Evolutionary conservation across 2,329 filamentous ascomycete genomes (phyloP), one percentile per base, ranked within the genome.

Genomic region (Hypoxylon sp.): DNA sequence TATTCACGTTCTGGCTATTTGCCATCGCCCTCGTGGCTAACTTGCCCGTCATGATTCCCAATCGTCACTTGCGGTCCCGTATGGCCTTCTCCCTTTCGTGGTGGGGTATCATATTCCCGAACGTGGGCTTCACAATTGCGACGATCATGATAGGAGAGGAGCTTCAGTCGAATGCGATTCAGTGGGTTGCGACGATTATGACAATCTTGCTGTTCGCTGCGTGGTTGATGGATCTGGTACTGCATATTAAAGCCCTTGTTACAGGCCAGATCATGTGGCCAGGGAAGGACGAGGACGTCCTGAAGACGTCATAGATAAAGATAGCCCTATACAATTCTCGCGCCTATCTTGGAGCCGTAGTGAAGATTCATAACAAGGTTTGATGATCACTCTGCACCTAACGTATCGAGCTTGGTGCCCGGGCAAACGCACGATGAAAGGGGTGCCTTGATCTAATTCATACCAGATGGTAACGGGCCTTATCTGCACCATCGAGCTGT

Each of bases 201-300:
- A 64, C 73, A 3, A 37, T 68, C 1, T 10, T 69, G 2, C 56
- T 74, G 3, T 61, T 72, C 35, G 59, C 64, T 0, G 63, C 72
- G 2, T 80, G 77, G 77, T 35, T 79, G 4, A 66, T 77, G 66
- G 74, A 77, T 57, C 65, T 73, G 1, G 44, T 35, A 5, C 44
- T 65, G 30, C 77, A 81, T 68, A 35, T 75, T 2, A 76, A 75
- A 55, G 77, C 78, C 8, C 72, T 80, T 7, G 72, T 60, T 57
- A 70, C 69, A 20, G 76, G 74, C 46, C 65, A 76, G 54, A 79
- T 80, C 33, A 68, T 79, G 37, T 80, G 77, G 75, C 78, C 79
- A 0, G 78, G 79, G 6, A 77, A 76, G 46, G 79, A 80, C 64
- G 77, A 80, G 60, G 77, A 80, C 66, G 33, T 27, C 22, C 10